Percentiles rank a stretch among this genome's conserved stretches.
These are phyloP conservation scores for Aspergillus carlsbadensis DNA, from an alignment of 495 filamentous ascomycete species.

Conservation along the genomic window DNA sequence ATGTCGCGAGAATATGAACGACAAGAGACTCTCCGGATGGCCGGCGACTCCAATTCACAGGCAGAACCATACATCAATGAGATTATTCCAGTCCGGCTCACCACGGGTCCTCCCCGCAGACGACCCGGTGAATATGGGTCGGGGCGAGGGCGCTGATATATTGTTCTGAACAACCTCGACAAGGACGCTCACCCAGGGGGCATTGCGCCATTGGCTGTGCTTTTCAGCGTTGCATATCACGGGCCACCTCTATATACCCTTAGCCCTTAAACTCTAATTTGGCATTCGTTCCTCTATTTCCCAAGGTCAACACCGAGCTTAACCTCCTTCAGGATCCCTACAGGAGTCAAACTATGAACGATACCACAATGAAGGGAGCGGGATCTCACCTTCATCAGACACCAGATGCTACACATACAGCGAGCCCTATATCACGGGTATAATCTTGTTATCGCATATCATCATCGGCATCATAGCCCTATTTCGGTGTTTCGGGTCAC, in stretches of 20 bases:
- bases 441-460: no score
- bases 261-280: not conserved
- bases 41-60: conserved; percentile 27
- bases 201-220: not conserved
- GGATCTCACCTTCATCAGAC: no score
- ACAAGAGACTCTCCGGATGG: conserved; percentile 51
- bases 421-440: no score
- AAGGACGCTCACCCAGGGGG: not conserved
- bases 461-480: no score
- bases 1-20: conserved; percentile 54
- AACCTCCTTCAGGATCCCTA: no score
- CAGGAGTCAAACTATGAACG: no score
- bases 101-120: conserved; percentile 29
- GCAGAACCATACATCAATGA: conserved; percentile 52
- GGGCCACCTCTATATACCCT: not conserved
- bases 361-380: no score
- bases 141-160: conserved; percentile 31
- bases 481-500: not conserved
- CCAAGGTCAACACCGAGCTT: no score
- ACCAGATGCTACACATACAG: not conserved
- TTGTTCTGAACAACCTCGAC: not conserved
- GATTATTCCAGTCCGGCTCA: conserved; percentile 40
- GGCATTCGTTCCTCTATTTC: no score
- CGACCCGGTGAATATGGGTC: conserved; percentile 28
- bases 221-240: conserved; percentile 1